Percentiles rank a stretch among this genome's conserved stretches.
Conservation (phyloP, 2,329 filamentous ascomycete species). For the Cryoendolithus antarcticus region DNA sequence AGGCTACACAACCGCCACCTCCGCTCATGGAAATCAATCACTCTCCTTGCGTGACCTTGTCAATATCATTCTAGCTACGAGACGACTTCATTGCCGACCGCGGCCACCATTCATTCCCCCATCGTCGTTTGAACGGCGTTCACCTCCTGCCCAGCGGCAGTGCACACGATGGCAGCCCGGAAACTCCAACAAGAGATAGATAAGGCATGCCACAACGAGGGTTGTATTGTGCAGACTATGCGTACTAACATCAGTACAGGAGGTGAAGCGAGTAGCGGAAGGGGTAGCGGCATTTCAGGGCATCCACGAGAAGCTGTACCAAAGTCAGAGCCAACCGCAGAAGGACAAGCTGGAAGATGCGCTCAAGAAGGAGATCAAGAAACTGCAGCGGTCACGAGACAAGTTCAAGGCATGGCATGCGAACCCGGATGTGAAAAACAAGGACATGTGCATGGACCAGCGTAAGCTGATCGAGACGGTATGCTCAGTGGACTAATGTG, state of each 20-base stretch:
- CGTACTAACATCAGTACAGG: conserved; percentile 10
- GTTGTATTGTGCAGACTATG: background rate
- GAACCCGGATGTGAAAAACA: conserved; percentile 99
- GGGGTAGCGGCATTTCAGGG: conserved; percentile 83
- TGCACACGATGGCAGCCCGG: conserved; percentile 67
- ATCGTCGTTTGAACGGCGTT: background rate
- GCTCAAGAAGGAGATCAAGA: conserved; percentile 99
- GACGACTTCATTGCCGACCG: no score
- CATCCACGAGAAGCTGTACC: conserved; percentile 96
- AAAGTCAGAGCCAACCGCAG: conserved; percentile 82
- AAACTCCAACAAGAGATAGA: conserved; percentile 98
- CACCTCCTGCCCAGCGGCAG: conserved; percentile 5
- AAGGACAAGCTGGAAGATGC: conserved; percentile 98
- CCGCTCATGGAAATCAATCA: no score
- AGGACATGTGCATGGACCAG: conserved; percentile 85
- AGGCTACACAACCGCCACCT: no score
- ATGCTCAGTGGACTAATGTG: conserved; percentile 22
- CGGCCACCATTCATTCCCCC: no score
- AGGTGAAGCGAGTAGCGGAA: conserved; percentile 92
- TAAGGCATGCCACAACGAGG: conserved; percentile 44
- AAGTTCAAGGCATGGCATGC: conserved; percentile 99
- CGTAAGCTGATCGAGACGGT: conserved; percentile 96
- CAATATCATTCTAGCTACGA: no score
- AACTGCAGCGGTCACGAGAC: conserved; percentile 89
- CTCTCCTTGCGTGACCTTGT: no score